Percentiles rank a stretch among this genome's conserved stretches.
phyloP scores from a whole-genome alignment of 1,284 basidiomycete species.

The Fomitiporia mediterranea region DNA sequence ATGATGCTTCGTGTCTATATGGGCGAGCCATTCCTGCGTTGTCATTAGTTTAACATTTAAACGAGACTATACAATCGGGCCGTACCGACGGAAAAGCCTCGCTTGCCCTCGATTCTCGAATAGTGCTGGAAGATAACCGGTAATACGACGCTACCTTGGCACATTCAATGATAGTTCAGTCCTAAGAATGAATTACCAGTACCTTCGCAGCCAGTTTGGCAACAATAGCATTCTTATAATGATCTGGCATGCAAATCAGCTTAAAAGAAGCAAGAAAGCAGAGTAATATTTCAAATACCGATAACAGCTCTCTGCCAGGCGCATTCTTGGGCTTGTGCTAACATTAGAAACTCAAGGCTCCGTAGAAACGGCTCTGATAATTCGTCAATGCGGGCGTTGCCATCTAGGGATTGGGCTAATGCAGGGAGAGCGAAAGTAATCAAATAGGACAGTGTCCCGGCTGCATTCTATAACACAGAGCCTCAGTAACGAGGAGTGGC shows the following conservation, averaged over 20 bases:
- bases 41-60: background rate
- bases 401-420: constrained; percentile 45
- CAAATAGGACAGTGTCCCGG: constrained; percentile 71
- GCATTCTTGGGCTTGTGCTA: constrained; percentile 96
- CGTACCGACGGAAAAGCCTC: constrained; percentile 52
- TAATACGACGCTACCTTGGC: constrained; percentile 69
- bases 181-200: constrained; percentile 2
- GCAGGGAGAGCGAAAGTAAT: constrained; percentile 53
- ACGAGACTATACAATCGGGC: constrained; percentile 11
- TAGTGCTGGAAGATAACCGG: constrained; percentile 44
- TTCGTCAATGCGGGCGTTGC: constrained; percentile 57
- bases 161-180: background rate
- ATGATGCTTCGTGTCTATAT: constrained; percentile 77
- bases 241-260: constrained; percentile 46
- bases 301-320: constrained; percentile 92
- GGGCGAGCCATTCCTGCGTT: constrained; percentile 73
- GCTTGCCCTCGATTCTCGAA: constrained; percentile 41
- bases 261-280: too few species aligned
- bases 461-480: constrained; percentile 54
- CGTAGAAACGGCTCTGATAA: constrained; percentile 60
- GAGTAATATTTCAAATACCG: constrained; percentile 41
- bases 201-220: constrained; percentile 82
- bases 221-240: constrained; percentile 81
- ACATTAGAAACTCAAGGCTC: constrained; percentile 72
- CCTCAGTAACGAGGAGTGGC: too few species aligned